Base-by-base conservation (phyloP, 352 stramenopile species). In the Globisporangium apiculatum region DNA sequence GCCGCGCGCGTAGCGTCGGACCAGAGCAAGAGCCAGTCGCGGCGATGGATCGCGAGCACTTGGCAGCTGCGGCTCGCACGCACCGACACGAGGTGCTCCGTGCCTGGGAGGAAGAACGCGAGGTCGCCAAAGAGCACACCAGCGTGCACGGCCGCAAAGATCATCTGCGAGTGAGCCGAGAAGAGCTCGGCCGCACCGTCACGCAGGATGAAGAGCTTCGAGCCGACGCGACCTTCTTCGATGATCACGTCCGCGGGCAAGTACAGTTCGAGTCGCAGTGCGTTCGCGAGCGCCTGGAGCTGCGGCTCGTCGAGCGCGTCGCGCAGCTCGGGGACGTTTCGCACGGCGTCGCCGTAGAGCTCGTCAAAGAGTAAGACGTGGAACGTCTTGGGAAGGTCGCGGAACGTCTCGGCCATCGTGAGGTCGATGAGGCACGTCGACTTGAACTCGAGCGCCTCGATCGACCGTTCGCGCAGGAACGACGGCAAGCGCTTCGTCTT, bases 81-180 rank as follows among this genome's bases (percentile, higher is more conserved):
- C 37, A 65, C 49, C 0, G 54, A 65, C 8, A 53, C 55, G 42
- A 71, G 41, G 4, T 62, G 61, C 38, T 59, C 61, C 9, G 57
- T 59, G 6, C 57, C 60, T 5, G 49, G 17, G 12, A 71, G 53
- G 12, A 71, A 71, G 47, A 71, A 71, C 5, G 64, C 40, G 38
- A 71, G 36, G 17, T 71, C 64, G 37, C 64, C 64, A 37, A 71
- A 68, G 37, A 71, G 45, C 24, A 57, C 51, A 9, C 61, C 61
- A 48, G 56, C 53, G 43, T 68, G 53, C 12, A 71, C 18, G 12
- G 60, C 50, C 9, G 50, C 61, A 40, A 71, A 68, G 4, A 60
- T 43, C 50, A 71, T 61, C 37, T 54, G 53, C 35, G 60, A 58
- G 37, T 55, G 48, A 11, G 52, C 42, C 46, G 55, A 56, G 51